phyloP scores from a whole-genome alignment of 1,284 basidiomycete genomes.

The Ganoderma boninense region DNA sequence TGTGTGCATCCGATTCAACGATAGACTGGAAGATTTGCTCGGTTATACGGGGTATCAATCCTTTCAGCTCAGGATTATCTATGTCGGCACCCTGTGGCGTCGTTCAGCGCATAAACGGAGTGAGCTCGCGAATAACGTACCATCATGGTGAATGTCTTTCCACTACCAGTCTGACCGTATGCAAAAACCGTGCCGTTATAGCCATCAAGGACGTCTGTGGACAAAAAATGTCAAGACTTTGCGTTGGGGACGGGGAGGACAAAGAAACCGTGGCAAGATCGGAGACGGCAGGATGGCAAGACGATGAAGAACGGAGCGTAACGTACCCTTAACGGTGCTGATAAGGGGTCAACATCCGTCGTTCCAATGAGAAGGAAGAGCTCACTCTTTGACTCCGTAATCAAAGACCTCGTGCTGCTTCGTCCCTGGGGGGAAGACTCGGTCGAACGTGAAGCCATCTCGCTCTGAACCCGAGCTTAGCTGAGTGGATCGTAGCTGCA shows the following conservation, averaged over 20 bases:
- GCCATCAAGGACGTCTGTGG: conserved; percentile 93
- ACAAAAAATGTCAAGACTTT: not conserved
- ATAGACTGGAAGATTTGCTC: conserved; percentile 99
- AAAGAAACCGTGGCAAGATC: not conserved
- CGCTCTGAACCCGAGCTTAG: conserved; percentile 79
- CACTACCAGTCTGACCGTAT: conserved; percentile 98
- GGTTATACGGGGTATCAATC: conserved; percentile 98
- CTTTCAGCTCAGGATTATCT: conserved; percentile 90
- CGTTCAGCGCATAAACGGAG: conserved; percentile 24
- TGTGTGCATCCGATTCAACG: conserved; percentile 91
- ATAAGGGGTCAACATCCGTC: conserved; percentile 22
- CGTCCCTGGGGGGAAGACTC: conserved; percentile 94
- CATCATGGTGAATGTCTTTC: conserved; percentile 99
- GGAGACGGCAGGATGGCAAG: not conserved
- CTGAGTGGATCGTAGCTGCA: conserved; percentile 79
- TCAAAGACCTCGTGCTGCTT: conserved; percentile 97
- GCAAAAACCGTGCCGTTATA: conserved; percentile 99
- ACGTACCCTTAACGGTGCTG: conserved; percentile 82
- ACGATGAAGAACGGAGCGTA: too few species aligned
- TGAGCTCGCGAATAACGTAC: conserved; percentile 49
- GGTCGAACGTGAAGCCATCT: conserved; percentile 97
- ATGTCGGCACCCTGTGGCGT: conserved; percentile 90
- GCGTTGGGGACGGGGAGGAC: not conserved
- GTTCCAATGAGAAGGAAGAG: conserved; percentile 34
- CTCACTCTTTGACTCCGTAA: conserved; percentile 96